Evolutionary conservation across 1,139 yeast genomes (phyloP), one percentile per base, ranked within the genome.

Genomic region (Arxiozyma telluris): DNA sequence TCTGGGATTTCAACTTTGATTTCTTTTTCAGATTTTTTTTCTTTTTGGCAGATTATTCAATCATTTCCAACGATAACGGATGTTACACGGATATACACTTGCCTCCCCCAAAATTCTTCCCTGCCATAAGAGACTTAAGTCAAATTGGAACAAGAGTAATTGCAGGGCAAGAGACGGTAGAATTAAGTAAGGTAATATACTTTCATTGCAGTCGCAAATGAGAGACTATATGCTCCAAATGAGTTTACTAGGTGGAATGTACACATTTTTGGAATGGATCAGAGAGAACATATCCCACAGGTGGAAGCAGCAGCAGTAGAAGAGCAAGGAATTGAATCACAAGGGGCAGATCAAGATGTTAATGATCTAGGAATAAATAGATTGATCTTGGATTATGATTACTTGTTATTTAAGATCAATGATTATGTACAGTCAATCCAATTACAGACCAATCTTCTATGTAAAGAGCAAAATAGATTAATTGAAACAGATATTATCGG

Each of bases 311-410:
- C 18, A 20, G 18, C 23, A n/a, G 12, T 21, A 18, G 39, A 38
- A 21, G 49, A 21, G 21, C 49, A 4, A 34, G 21, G 34, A 12
- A 15, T 17, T 39, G 34, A 41, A 22, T 20, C 41, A 22, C 27
- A 43, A 25, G 42, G 17, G 21, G 22, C 39, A 20, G 75, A 73
- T 17, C 78, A 76, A 34, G 91, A 85, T 64, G 89, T 90, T 0
- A 34, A 34, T 8, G 39, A 34, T 34, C 71, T 86, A 34, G 81
- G 83, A 27, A 74, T 86, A 38, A 77, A 80, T 59, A 75, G 77
- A 55, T 70, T 86, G 50, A 80, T 87, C 0, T 70, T 82, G 41
- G 77, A 77, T 53, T 84, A 78, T 63, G 93, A 85, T 61, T 83
- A 83, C 60, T 67, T 85, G 46, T 64, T 84, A 63, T 83, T 73